Conservation (phyloP, 768 basidiomycete species). For the Naganishia onofrii region DNA sequence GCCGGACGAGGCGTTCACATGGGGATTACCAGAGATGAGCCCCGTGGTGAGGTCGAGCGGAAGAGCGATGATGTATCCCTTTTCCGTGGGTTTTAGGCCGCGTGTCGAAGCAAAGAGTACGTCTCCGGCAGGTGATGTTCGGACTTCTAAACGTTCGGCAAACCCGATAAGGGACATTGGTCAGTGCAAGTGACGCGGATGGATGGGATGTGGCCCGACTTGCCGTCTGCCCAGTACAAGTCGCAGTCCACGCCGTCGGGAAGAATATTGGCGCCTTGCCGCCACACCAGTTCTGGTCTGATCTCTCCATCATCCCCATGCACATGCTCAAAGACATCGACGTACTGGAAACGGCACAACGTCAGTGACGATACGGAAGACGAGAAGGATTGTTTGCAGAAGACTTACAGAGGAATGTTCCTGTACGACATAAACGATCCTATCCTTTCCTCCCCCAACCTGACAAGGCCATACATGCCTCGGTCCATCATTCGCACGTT, state of each 20-base stretch:
- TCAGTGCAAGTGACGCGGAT: not conserved
- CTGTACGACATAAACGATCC: conserved; percentile 41
- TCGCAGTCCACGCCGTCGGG: not conserved
- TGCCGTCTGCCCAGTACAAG: conserved; percentile 38
- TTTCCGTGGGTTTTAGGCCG: conserved; percentile 31
- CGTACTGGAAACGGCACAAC: not conserved
- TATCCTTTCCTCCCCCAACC: conserved; percentile 31
- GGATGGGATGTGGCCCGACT: not conserved
- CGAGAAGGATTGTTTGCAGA: not conserved
- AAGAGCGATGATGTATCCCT: conserved; percentile 40
- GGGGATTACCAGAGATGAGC: conserved; percentile 4
- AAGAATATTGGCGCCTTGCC: conserved; percentile 21
- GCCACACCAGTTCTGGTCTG: conserved; percentile 5
- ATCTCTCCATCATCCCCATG: not conserved
- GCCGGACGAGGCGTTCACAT: not conserved
- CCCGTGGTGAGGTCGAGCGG: conserved; percentile 28
- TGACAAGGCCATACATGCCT: conserved; percentile 45
- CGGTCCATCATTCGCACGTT: conserved; percentile 40
- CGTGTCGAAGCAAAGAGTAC: conserved; percentile 44
- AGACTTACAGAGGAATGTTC: conserved; percentile 42
- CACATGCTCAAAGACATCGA: conserved; percentile 27
- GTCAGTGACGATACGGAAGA: too few species aligned
- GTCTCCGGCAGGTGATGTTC: conserved; percentile 29
- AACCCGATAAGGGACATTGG: not conserved
- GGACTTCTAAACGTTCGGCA: conserved; percentile 31